Conservation (phyloP, 176 grass and related monocot genomes). For the Phoenix dactylifera region DNA sequence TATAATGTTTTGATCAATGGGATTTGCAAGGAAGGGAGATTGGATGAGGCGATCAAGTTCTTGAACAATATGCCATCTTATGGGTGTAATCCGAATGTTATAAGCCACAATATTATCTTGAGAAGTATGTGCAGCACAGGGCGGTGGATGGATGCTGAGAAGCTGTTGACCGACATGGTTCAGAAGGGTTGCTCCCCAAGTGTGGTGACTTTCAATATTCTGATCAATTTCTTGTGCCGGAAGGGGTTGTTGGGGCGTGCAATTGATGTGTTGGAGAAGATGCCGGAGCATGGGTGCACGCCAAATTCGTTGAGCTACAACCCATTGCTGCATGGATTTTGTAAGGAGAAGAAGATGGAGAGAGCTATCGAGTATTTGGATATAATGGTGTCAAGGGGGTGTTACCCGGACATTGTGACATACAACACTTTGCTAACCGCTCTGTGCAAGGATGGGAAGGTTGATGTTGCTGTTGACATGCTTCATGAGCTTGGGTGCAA, state of each 20-base stretch:
- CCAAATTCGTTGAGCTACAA: constrained; percentile 44
- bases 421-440: constrained; percentile 49
- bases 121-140: constrained; percentile 32
- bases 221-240: constrained; percentile 39
- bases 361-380: constrained; percentile 36
- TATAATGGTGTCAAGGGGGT: constrained; percentile 43
- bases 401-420: constrained; percentile 37
- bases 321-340: constrained; percentile 37
- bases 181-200: constrained; percentile 31
- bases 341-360: constrained; percentile 54
- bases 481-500: constrained; percentile 46
- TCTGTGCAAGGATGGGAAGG: constrained; percentile 44
- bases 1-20: constrained; percentile 64
- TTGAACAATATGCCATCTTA: constrained; percentile 31
- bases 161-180: constrained; percentile 46
- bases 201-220: constrained; percentile 44
- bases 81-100: constrained; percentile 48
- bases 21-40: constrained; percentile 52
- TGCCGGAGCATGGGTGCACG: constrained; percentile 47
- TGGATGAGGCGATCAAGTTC: constrained; percentile 32
- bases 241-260: constrained; percentile 34
- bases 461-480: constrained; percentile 28
- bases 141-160: constrained; percentile 41
- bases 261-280: constrained; percentile 34
- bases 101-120: constrained; percentile 55